Base-by-base conservation (phyloP, 1,284 basidiomycete species). In the Amylostereum chailletii region DNA sequence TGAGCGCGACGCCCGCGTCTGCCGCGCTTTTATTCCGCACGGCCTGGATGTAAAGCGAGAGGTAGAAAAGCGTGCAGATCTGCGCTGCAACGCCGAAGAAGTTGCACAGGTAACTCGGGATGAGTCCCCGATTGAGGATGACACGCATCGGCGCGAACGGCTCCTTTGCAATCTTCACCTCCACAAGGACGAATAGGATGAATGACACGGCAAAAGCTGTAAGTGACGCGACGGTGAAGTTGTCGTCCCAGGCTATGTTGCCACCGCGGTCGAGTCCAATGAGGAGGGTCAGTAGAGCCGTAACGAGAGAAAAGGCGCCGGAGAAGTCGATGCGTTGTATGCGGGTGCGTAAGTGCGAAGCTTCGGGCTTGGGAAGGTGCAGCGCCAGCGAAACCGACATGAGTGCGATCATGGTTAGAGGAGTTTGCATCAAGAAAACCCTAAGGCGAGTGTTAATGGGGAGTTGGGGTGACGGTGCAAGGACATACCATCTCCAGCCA, bases 401-500 rank as follows among this genome's bases (percentile, higher is more conserved):
- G 46, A 81, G 71, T 0, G 80, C 80, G 11, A 78, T 51, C n/a
- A 75, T 37, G 3, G 75, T 70, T 5, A 77, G 57, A 1, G 80
- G 80, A 2, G 77, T 73, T 67, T 83, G 80, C 3, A 79, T 55
- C 5, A 79, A 62, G 66, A 83, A 83, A 0, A 75, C 70, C 77
- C 76, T 78, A 50, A 6, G 27, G n/a, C 40, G 8, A 39, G 19
- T 6, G n/a, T 37, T 7, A 39, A 30, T 41, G 26, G 47, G 29
- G n/a, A 26, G 39, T 36, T 33, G 31, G 42, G 29, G 31, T 38
- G 40, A 34, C 1, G 26, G 32, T 37, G 27, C 30, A 39, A 27
- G 10, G n/a, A 55, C 60, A 29, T 51, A 76, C 79, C 79, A 81
- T 61, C 80, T 64, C 81, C 81, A 83, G n/a, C 79, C 79, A 42